Evolutionary conservation across 1,284 basidiomycete species (phyloP), one percentile per base, ranked within the genome.

Genomic region (Malassezia slooffiae): DNA sequence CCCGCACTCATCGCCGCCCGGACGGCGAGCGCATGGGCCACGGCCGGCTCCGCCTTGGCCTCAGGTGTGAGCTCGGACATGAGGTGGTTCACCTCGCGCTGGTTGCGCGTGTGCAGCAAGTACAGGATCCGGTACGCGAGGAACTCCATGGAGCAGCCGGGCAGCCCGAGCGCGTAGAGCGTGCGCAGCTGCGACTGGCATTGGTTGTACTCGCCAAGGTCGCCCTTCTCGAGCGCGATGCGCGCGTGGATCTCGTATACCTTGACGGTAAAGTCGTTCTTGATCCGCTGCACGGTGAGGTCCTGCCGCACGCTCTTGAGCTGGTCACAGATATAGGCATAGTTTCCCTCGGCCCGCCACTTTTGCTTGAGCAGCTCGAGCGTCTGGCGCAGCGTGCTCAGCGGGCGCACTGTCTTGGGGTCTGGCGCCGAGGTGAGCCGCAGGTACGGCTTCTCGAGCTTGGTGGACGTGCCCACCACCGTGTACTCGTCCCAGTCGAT

Each of bases 231-330:
- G 20, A 95, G 74, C 32, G 93, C 93, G 74, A 97, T 93, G 21
- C 93, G 81, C 19, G 88, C 93, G 72, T 97, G 93, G 34, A 90
- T 93, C 71, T 99, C 93, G 70, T 99, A 99, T 10, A 96, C 91
- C 70, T 83, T 79, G 26, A 91, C 89, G 0, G 93, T 96, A 63
- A 99, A 96, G 43, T 93, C 86, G 62, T 95, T 97, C 75, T 95
- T 95, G 69, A 99, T 95, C 26, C 91, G 81, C 75, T 99, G 93
- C n/a, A 97, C 91, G 52, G 89, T 96, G 51, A 99, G 75, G 74
- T 99, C 93, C 72, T 97, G 93, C 36, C 93, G 80, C 57, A 99
- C 75, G 66, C 85, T 88, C 76, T 97, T 97, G 74, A 99, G 88
- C 73, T 97, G 93, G 66, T 87, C 93, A 67, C 91, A 88, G 64